Evolutionary conservation across 345 rosid species (phyloP), one percentile per base, ranked within the genome.

Genomic region (Hibiscus tridactylites): DNA sequence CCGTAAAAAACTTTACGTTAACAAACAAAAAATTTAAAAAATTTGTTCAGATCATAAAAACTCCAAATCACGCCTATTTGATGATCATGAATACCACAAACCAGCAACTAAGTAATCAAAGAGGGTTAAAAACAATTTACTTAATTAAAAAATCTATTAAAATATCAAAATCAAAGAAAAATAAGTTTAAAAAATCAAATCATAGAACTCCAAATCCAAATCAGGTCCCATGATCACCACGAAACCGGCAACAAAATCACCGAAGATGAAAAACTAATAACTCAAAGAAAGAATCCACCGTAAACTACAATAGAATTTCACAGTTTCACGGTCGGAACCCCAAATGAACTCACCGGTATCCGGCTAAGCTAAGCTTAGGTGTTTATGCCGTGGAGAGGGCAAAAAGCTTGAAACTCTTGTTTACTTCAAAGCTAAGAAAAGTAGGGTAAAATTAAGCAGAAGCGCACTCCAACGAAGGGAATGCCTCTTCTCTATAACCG

Each of bases 331-430:
- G 21, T 52, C 8, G 8, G 57, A 37, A 61, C 76, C 71, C 70
- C 71, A 60, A 71, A 26, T 10, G 69, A 75, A 79, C 82, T 79
- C 79, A 79, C 82, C 79, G 31, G 77, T 44, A 42, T 7, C 57
- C 24, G 24, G 16, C 71, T 9, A 7, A 44, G 67, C 29, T 61
- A 37, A 1, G 53, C 67, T 65, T 42, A 19, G 2, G 13, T 46
- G 26, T 60, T 26, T 37, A 49, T 17, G 2, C 60, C 13, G 65
- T 52, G 39, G 49, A 19, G 49, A 17, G 67, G 28, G 60, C 61
- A 8, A 54, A 19, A 54, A n/a, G 57, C 57, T 52, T n/a, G 61
- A 64, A 56, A 59, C 42, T 33, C 52, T 67, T 17, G 46, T 21
- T 24, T 16, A 60, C 6, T 60, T 29, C 16, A 17, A 39, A 47